phyloP scores from a whole-genome alignment of 2,329 filamentous ascomycete genomes.

The Aspergillus niger region DNA sequence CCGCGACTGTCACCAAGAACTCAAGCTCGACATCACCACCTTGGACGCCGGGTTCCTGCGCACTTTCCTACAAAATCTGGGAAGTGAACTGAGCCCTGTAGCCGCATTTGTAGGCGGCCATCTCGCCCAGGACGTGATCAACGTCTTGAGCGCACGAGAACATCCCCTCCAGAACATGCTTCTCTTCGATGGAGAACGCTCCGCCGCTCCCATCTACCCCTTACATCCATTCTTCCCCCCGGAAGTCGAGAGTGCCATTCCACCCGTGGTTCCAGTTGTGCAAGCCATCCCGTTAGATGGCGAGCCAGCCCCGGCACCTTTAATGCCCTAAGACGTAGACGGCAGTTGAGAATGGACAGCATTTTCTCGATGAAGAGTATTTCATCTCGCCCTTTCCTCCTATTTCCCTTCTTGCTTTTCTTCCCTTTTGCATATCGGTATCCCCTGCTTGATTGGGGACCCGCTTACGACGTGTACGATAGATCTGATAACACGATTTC shows the following conservation, averaged over 20 bases:
- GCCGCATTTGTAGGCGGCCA: conserved; percentile 87
- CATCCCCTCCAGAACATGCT: conserved; percentile 96
- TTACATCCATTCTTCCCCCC: conserved; percentile 67
- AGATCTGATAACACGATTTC: neutral
- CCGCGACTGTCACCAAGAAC: conserved; percentile 73
- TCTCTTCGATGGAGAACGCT: conserved; percentile 82
- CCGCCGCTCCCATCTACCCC: conserved; percentile 76
- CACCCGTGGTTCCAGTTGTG: conserved; percentile 31
- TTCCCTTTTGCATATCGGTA: too few relatives aligned
- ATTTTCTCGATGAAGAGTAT: neutral
- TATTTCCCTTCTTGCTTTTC: too few relatives aligned
- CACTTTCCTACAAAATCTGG: conserved; percentile 83
- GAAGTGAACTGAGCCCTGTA: conserved; percentile 80
- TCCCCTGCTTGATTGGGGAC: neutral
- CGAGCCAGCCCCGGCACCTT: conserved; percentile 4
- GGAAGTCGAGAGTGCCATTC: conserved; percentile 28
- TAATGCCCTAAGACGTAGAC: neutral
- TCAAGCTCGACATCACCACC: conserved; percentile 68
- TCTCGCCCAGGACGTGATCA: conserved; percentile 95
- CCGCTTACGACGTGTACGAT: conserved; percentile 19
- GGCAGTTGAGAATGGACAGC: neutral
- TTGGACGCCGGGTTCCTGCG: conserved; percentile 72
- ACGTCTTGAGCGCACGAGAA: conserved; percentile 85
- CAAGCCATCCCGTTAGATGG: conserved; percentile 30
- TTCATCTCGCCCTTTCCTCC: too few relatives aligned